Base-by-base conservation (phyloP, 2,329 filamentous ascomycete genomes). In the Monilinia laxa region DNA sequence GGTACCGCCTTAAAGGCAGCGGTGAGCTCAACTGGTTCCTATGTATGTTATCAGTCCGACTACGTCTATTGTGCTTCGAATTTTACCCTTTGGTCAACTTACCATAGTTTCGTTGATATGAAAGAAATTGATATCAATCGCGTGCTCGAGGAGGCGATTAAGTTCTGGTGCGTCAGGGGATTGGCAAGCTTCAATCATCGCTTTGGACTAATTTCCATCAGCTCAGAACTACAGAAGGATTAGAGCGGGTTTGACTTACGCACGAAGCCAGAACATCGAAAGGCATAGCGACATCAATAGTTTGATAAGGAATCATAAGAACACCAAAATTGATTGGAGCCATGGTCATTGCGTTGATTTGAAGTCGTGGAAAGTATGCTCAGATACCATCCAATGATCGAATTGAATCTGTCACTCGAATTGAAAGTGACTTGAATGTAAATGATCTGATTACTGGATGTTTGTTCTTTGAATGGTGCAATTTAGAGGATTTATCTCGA, bases 261-360 rank as follows among this genome's bases (percentile, higher is more conserved):
- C 65, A 70, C 12, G 60, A 57, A 42, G 67, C 70, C 54, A 75
- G 67, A 51, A 75, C 70, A 59, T 75, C 74, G 14, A 72, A 38
- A 9, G 73, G 73, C 3, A 73, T 71, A 23, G 70, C 67, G 2
- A 70, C 71, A 47, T 75, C 74, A 28, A 75, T 14, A 16, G 67
- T 66, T 68, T 75, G 74, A 63, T 70, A 75, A 2, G 68, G 70
- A 35, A 75, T 67, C 67, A 71, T 69, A 38, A 75, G 68, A 53
- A 73, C 54, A 20, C 73, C 73, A 60, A 75, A 72, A 42, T 73
- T 65, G 49, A 75, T 64, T 35, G 72, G 68, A 40, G 73, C 67
- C 72, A 74, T 74, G 52, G 18, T 58, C 28, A 52, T n/a, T 1
- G 31, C 18, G 45, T 38, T 51, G 5, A 20, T 25, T 25, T 35